Evolutionary conservation across 1,139 yeast genomes (phyloP), one percentile per base, ranked within the genome.

Genomic region (Blastobotrys proliferans): DNA sequence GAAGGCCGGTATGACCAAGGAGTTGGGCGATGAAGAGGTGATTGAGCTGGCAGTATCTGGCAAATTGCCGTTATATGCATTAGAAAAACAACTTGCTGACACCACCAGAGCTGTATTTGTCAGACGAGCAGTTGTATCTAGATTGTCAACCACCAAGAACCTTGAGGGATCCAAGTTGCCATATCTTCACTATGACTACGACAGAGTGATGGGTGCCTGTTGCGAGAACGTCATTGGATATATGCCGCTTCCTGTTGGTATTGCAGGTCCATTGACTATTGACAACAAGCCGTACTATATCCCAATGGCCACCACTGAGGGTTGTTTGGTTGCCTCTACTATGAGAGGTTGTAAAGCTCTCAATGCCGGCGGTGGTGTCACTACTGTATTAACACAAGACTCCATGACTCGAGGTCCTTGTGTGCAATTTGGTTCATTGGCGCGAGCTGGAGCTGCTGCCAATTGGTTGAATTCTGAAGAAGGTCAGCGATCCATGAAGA

Each of bases 351-450:
- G 98, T 72, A 92, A 92, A 65, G 98, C 98, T 19, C 85, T 92
- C 55, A 94, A 92, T 63, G 82, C 94, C 10, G 98, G 98, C 48
- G 97, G 97, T 44, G 99, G 98, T 64, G 94, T 85, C 27, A 73
- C 78, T 43, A 87, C 98, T 26, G 95, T 92, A 24, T 74, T 92
- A 55, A 87, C 97, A 17, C 85, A 81, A 56, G 99, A 92, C 65
- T 97, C 97, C 67, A 92, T 92, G 98, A 90, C 98, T 18, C 83
- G 98, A 69, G 99, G 98, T 32, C 98, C 99, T 30, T 88, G 97
- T 74, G 97, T 92, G 41, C 73, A 83, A 40, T 92, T 92, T 74
- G 83, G 94, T 34, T 66, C 83, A 10, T 74, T 92, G 60, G 63
- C 72, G 24, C 79, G 97, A 67, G 92, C 98, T 14, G 98, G 97